Base-by-base conservation (phyloP, 306 rosid genomes). In the Amphicarpaea edgeworthii region DNA sequence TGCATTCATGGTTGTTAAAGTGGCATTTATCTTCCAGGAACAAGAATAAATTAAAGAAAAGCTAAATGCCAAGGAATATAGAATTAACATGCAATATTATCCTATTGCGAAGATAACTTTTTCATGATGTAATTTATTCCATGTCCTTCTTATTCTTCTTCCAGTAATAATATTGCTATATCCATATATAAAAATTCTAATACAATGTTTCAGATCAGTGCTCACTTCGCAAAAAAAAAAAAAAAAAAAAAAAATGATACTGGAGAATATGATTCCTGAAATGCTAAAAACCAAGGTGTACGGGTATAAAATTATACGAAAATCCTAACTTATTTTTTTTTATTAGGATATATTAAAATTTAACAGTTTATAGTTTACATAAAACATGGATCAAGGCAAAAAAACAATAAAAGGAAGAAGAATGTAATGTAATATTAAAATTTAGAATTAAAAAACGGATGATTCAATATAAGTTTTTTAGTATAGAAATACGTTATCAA, bases 11-110 rank as follows among this genome's bases (percentile, higher is more conserved):
- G 40, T 15, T 41, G 37, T 34, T 43, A 51, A 70, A 58, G 58
- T 69, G 68, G 23, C 43, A 70, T 62, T 63, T 43, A 40, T 43
- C 21, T 43, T 12, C 28, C 20, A 2, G 11, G 55, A 61, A 61
- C 28, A 60, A 68, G 62, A 76, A 81, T 76, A 70, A 55, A 66
- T 20, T 30, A 55, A 55, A 30, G n/a, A 61, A 62, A 81, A 75
- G 59, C 21, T 45, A 28, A 61, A 54, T 42, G 26, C 37, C 34
- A 58, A 62, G 50, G 70, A 49, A 79, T 30, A 23, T 45, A n/a
- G 6, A 67, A 67, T 32, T 26, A 58, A 28, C 41, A 23, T 43
- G 40, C 21, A 20, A 67, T 67, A 24, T 42, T 67, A 24, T 42
- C 7, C 11, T 17, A 38, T 38, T 19, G 8, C 0, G 72, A 2